These are phyloP conservation scores for Trifolium pratense DNA, from an alignment of 306 rosid species.

Conservation along the genomic window DNA sequence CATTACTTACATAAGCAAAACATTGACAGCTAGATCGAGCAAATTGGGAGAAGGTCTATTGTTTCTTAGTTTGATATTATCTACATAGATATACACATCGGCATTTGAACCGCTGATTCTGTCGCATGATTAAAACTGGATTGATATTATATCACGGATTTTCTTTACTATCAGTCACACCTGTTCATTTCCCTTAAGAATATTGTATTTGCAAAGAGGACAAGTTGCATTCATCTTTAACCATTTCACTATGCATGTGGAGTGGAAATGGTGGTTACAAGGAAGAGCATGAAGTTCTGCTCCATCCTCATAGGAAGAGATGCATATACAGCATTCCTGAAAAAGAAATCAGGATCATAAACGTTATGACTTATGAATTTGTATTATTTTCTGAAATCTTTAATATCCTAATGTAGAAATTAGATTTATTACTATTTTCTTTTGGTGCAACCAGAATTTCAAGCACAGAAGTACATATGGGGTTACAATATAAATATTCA, in stretches of 20 bases:
- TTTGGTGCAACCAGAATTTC: slow-evolving; percentile 17
- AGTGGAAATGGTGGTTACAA: slow-evolving; percentile 93
- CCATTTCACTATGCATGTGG: slow-evolving; percentile 84
- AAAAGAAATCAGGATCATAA: slow-evolving; percentile 5
- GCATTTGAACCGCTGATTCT: not conserved
- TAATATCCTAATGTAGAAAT: not conserved
- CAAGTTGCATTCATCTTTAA: slow-evolving; percentile 96
- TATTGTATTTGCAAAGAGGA: slow-evolving; percentile 94
- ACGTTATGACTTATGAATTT: not conserved
- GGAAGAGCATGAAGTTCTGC: slow-evolving; percentile 84
- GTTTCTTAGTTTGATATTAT: not conserved
- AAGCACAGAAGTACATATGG: not conserved
- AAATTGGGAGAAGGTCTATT: not conserved
- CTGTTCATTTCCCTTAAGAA: slow-evolving; percentile 75
- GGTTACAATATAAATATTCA: not conserved
- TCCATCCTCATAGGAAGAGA: slow-evolving; percentile 80
- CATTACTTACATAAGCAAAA: not conserved
- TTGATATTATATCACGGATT: not conserved
- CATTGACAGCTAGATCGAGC: slow-evolving; percentile 7
- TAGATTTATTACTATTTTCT: not conserved
- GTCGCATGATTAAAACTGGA: not conserved
- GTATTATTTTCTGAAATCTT: slow-evolving; percentile 4
- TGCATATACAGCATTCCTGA: slow-evolving; percentile 98
- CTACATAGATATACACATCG: not conserved
- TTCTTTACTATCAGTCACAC: slow-evolving; percentile 47